Conservation (phyloP, 495 filamentous ascomycete genomes). For the Penicillium maclennaniae region DNA sequence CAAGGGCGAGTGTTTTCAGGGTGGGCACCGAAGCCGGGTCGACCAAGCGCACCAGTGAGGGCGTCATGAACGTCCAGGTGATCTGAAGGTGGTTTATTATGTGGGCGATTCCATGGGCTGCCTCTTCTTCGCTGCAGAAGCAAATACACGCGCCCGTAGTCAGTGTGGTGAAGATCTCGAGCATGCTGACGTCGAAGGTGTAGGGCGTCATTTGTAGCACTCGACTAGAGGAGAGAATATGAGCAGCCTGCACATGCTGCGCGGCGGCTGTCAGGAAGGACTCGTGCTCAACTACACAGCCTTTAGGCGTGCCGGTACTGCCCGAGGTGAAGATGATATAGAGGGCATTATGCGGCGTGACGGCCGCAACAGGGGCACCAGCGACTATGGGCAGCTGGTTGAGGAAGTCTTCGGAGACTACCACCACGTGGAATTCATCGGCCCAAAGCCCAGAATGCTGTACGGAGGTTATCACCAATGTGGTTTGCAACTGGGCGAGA, state of each 20-base stretch:
- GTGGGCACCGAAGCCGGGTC: too few species aligned
- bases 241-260: background rate
- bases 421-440: too few species aligned
- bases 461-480: too few species aligned
- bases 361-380: too few species aligned
- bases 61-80: too few species aligned
- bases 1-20: too few species aligned
- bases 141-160: constrained; percentile 47
- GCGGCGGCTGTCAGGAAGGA: constrained; percentile 17
- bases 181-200: constrained; percentile 35
- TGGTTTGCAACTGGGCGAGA: background rate
- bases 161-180: constrained; percentile 35
- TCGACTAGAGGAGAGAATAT: constrained; percentile 1
- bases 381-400: too few species aligned
- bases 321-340: constrained; percentile 37
- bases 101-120: too few species aligned
- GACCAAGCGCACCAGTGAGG: too few species aligned
- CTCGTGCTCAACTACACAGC: constrained; percentile 36
- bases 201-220: constrained; percentile 37
- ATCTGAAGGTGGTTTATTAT: too few species aligned
- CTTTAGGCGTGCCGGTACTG: constrained; percentile 36
- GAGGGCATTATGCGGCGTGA: constrained; percentile 13
- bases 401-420: too few species aligned
- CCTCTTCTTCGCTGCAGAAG: constrained; percentile 41
- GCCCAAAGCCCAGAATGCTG: too few species aligned